phyloP scores from a whole-genome alignment of 2,329 filamentous ascomycete genomes.

The Kalmusia sp. region DNA sequence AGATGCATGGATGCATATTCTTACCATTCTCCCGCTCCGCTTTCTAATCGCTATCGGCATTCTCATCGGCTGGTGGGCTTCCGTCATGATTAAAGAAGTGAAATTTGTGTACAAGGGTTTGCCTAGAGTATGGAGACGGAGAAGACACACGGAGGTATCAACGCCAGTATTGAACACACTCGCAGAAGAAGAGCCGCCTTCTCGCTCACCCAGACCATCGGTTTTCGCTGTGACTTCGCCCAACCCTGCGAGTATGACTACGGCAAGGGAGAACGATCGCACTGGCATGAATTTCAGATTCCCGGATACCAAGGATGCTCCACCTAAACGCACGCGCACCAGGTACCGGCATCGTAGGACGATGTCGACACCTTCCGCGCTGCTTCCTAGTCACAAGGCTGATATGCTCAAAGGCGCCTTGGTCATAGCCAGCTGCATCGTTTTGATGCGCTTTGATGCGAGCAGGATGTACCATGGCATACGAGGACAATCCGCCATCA shows the following conservation, averaged over 20 bases:
- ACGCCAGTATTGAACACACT: slow-evolving; percentile 32
- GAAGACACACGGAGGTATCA: slow-evolving; percentile 52
- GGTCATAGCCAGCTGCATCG: slow-evolving; percentile 82
- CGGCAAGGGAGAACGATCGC: slow-evolving; percentile 31
- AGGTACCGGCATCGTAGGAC: slow-evolving; percentile 70
- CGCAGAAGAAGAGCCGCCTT: slow-evolving; percentile 34
- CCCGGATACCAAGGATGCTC: slow-evolving; percentile 35
- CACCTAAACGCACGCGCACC: slow-evolving; percentile 36
- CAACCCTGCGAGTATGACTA: slow-evolving; percentile 21
- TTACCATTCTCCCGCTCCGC: slow-evolving; percentile 90
- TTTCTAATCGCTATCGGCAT: slow-evolving; percentile 83
- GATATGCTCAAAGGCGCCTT: slow-evolving; percentile 90
- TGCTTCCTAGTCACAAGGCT: slow-evolving; percentile 91
- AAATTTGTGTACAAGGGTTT: slow-evolving; percentile 80
- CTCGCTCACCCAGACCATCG: slow-evolving; percentile 36
- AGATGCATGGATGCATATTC: slow-evolving; percentile 95
- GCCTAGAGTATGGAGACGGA: slow-evolving; percentile 76
- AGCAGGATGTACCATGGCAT: slow-evolving; percentile 99
- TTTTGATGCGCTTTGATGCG: slow-evolving; percentile 90
- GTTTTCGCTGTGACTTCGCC: slow-evolving; percentile 18
- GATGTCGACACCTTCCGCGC: slow-evolving; percentile 82
- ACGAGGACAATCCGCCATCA: slow-evolving; percentile 93
- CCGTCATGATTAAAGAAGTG: slow-evolving; percentile 76
- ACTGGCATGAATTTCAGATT: slow-evolving; percentile 31
- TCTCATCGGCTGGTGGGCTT: slow-evolving; percentile 78